phyloP scores from a whole-genome alignment of 345 rosid species.

The Eucalyptus pauciflora region DNA sequence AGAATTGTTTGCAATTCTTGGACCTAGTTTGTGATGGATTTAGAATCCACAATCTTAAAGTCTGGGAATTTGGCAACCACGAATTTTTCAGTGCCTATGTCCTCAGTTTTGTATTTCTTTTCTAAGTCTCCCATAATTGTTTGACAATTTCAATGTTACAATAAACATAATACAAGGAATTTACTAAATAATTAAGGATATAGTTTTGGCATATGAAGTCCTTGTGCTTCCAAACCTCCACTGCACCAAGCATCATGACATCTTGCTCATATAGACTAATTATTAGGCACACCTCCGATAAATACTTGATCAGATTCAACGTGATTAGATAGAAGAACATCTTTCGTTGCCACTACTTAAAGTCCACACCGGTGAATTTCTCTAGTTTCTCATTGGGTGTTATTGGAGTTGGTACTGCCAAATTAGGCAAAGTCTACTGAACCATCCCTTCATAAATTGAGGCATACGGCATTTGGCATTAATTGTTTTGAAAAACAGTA shows the following conservation, averaged over 20 bases:
- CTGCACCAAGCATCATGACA: not conserved
- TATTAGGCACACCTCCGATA: not conserved
- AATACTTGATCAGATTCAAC: not conserved
- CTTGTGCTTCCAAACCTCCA: not conserved
- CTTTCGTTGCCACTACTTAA: not conserved
- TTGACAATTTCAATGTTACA: not conserved
- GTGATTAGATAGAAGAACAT: too few relatives aligned
- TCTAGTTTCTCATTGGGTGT: not conserved
- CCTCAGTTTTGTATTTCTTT: too few relatives aligned
- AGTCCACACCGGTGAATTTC: not conserved
- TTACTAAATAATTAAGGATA: not conserved
- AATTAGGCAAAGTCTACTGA: not conserved
- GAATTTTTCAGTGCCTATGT: rapidly evolving
- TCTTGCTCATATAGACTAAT: not conserved
- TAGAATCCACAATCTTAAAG: not conserved
- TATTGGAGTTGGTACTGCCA: rapidly evolving
- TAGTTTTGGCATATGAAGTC: not conserved
- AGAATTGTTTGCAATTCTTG: too few relatives aligned
- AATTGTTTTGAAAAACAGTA: not conserved
- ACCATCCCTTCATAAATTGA: not conserved
- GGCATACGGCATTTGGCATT: not conserved
- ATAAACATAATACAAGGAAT: not conserved
- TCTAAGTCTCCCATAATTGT: too few relatives aligned
- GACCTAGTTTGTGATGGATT: rapidly evolving
- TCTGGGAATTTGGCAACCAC: not conserved